Evolutionary conservation across 257 asterid genomes (phyloP).

Genomic region (Nicotiana obtusifolia): DNA sequence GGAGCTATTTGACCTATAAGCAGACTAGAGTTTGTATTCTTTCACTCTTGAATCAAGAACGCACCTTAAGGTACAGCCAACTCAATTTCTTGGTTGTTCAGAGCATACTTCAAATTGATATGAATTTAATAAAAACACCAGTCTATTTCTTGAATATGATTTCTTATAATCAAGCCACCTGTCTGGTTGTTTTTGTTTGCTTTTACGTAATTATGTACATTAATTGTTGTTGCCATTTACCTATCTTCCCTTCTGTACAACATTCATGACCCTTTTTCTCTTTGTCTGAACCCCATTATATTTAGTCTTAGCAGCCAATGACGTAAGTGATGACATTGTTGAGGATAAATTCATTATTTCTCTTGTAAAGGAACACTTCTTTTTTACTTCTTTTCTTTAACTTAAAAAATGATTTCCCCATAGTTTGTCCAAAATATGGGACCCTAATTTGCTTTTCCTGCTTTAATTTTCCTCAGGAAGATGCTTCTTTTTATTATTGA

Average conservation of each 20-base stretch:
- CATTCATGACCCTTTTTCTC: not conserved
- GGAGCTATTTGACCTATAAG: not conserved
- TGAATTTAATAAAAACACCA: not conserved
- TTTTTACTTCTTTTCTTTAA: constrained; percentile 14
- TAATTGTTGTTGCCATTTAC: not conserved
- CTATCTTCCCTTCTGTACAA: not conserved
- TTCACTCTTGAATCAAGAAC: not conserved
- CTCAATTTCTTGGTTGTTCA: not conserved
- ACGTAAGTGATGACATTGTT: not conserved
- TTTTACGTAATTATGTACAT: not conserved
- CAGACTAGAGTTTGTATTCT: not conserved
- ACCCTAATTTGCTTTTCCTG: constrained; percentile 12
- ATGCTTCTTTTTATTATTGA: not conserved
- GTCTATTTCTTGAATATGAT: not conserved
- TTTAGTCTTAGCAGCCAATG: not conserved
- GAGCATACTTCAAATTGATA: not conserved
- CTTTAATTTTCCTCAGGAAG: not conserved
- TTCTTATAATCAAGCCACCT: not conserved
- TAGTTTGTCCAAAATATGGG: constrained; percentile 3
- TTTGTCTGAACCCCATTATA: not conserved
- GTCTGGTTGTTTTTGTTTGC: not conserved
- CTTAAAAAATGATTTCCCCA: not conserved
- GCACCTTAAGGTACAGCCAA: not conserved
- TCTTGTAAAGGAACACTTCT: constrained; percentile 7
- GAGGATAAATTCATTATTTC: not conserved